Evolutionary conservation across 192 early-diverging fungal species (phyloP), one percentile per base, ranked within the genome.

Genomic region (Coemansia sp.): DNA sequence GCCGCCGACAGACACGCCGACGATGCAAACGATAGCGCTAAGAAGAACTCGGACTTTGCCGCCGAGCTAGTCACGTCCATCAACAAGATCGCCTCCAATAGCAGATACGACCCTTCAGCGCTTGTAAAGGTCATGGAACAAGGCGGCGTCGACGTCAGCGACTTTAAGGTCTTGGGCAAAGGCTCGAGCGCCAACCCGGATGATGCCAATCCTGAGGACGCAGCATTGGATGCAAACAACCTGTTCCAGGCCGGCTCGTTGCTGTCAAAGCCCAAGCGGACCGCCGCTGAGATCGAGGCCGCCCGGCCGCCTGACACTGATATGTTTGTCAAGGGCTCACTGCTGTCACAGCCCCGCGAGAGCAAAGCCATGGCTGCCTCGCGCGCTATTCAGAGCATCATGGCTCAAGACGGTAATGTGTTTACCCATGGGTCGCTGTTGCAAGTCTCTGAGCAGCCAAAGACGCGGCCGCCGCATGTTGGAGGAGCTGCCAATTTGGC

Each of bases 341-440:
- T 81, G 54, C 64, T 81, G 44, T 66, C 78, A 31, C 78, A 81
- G 70, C 69, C 78, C 37, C 69, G 78, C 36, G 78, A 75, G 67
- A 81, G 78, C 70, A 81, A 81, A 31, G 78, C 78, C 29, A 57
- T 81, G 45, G 74, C 74, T n/a, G 78, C 78, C 24, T 81, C 78
- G 64, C 69, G 78, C 17, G 78, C 78, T 5, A 81, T 81, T 70
- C 78, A 81, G 70, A 70, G 57, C 61, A 54, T 76, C 10, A 72
- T 81, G 78, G 78, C 73, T 0, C 73, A 81, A 14, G 45, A 73
- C 40, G 78, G 78, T 46, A 74, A 81, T 36, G 78, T 81, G 53
- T 81, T 81, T 59, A 66, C 78, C n/a, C 78, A 81, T 31, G 74
- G 73, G 24, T 76, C 78, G 27, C 67, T 81, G 67, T 70, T 81